phyloP scores from a whole-genome alignment of 306 rosid genomes.

The Pyrus pyrifolia region DNA sequence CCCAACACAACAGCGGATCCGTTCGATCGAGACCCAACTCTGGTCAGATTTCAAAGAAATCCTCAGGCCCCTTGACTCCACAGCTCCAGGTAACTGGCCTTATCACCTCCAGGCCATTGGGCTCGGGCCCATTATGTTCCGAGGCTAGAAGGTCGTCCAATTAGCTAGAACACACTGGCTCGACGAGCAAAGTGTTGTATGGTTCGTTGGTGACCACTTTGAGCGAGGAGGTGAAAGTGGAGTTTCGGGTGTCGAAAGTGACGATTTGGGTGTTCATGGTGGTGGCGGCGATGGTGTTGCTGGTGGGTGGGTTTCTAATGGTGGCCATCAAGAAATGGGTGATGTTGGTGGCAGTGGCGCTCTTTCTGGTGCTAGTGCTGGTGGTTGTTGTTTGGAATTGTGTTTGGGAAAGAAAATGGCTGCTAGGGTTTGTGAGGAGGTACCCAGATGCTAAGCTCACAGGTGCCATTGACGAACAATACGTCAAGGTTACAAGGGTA shows the following conservation, averaged over 20 bases:
- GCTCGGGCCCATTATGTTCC: too few relatives aligned
- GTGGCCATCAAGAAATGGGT: conserved; percentile 80
- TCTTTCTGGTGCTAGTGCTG: conserved; percentile 43
- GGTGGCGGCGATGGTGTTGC: conserved; percentile 62
- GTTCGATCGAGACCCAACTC: conserved; percentile 84
- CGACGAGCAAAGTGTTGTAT: conserved; percentile 48
- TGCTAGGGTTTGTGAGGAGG: conserved; percentile 64
- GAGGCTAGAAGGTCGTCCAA: conserved; percentile 26
- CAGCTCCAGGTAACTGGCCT: too few relatives aligned
- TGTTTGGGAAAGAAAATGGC: conserved; percentile 52
- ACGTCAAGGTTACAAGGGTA: conserved; percentile 98
- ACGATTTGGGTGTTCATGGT: conserved; percentile 72
- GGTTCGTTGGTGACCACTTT: conserved; percentile 76
- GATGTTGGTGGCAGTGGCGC: conserved; percentile 52
- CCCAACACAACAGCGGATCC: conserved; percentile 56
- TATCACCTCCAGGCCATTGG: too few relatives aligned
- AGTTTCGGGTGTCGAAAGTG: conserved; percentile 66
- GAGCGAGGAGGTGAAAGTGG: conserved; percentile 50
- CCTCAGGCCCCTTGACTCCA: conserved; percentile 2
- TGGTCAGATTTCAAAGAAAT: conserved; percentile 36
- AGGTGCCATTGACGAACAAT: conserved; percentile 88
- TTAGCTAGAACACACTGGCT: conserved; percentile 32
- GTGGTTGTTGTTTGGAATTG: conserved; percentile 52
- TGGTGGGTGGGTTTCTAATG: conserved; percentile 76
- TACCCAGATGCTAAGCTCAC: conserved; percentile 83